Percentiles rank a stretch among this genome's conserved stretches.
Evolutionary conservation across 1,284 basidiomycete species (phyloP).

Genomic region (Rhodotorula sp.): DNA sequence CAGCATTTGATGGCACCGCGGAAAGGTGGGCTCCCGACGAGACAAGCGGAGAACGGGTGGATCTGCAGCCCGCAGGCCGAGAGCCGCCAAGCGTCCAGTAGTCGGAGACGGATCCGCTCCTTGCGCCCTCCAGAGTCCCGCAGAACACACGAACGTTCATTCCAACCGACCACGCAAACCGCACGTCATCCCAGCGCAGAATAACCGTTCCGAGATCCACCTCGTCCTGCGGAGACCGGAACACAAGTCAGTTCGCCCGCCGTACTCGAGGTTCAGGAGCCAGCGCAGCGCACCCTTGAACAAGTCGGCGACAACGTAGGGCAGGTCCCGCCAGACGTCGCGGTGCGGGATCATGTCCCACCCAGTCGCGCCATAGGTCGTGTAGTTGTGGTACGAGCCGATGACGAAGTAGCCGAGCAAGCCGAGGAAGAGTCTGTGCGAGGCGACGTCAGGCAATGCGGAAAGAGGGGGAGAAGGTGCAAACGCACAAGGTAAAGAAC

Average conservation of each 20-base stretch:
- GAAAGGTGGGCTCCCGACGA: no score
- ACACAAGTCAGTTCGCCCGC: no score
- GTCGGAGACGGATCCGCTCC: neutral
- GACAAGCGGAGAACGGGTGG: no score
- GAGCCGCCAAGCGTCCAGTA: no score
- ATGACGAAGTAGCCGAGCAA: conserved; percentile 66
- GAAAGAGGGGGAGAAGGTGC: neutral
- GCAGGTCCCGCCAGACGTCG: conserved; percentile 69
- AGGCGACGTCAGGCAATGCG: no score
- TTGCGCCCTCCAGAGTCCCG: neutral
- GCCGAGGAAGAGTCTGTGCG: conserved; percentile 61
- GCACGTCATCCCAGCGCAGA: conserved; percentile 16
- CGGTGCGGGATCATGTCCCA: conserved; percentile 68
- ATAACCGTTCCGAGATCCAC: conserved; percentile 21
- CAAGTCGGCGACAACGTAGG: conserved; percentile 74
- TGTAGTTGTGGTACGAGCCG: conserved; percentile 78
- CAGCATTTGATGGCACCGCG: no score
- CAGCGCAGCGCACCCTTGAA: conserved; percentile 24
- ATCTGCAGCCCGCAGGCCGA: no score
- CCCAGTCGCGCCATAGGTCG: conserved; percentile 73
- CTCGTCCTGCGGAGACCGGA: conserved; percentile 7
- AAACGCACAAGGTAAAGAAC: conserved; percentile 72
- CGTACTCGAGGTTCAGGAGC: neutral
- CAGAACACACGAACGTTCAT: neutral
- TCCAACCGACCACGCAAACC: neutral